phyloP scores from a whole-genome alignment of 495 filamentous ascomycete species.

The Aspergillus ostianus region DNA sequence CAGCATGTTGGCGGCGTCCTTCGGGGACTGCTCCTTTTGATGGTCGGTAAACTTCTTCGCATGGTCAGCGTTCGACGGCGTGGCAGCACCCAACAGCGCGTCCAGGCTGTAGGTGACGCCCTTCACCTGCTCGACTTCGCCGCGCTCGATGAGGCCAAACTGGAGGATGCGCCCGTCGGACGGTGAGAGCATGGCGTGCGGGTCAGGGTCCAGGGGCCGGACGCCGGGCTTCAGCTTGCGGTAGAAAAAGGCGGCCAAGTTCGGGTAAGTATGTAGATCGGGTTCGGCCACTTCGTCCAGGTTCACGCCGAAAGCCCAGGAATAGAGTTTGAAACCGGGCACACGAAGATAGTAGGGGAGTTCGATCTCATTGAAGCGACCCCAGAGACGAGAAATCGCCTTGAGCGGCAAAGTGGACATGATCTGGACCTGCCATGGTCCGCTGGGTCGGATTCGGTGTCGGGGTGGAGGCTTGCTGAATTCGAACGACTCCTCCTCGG shows the following conservation, averaged over 20 bases:
- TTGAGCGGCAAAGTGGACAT: conserved; percentile 97
- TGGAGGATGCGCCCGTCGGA: conserved; percentile 89
- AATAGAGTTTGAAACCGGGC: conserved; percentile 94
- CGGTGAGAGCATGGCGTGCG: conserved; percentile 75
- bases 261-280: conserved; percentile 85
- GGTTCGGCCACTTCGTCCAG: conserved; percentile 82
- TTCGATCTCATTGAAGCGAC: conserved; percentile 87
- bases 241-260: conserved; percentile 97
- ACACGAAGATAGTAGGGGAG: conserved; percentile 88
- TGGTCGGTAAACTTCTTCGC: conserved; percentile 37
- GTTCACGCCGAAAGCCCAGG: conserved; percentile 90
- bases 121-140: conserved; percentile 98
- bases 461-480: conserved; percentile 58
- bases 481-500: conserved; percentile 47
- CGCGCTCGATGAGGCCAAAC: conserved; percentile 85
- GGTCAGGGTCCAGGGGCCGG: conserved; percentile 81
- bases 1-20: conserved; percentile 53
- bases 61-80: conserved; percentile 42
- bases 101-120: conserved; percentile 97
- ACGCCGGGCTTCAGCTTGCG: conserved; percentile 85
- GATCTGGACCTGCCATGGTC: conserved; percentile 94
- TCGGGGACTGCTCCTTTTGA: conserved; percentile 23
- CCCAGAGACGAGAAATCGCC: conserved; percentile 89
- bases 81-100: conserved; percentile 74
- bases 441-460: conserved; percentile 73